Percentiles rank a stretch among this genome's conserved stretches.
phyloP scores from a whole-genome alignment of 768 basidiomycete genomes.

The Macrolepiota dolichaula region DNA sequence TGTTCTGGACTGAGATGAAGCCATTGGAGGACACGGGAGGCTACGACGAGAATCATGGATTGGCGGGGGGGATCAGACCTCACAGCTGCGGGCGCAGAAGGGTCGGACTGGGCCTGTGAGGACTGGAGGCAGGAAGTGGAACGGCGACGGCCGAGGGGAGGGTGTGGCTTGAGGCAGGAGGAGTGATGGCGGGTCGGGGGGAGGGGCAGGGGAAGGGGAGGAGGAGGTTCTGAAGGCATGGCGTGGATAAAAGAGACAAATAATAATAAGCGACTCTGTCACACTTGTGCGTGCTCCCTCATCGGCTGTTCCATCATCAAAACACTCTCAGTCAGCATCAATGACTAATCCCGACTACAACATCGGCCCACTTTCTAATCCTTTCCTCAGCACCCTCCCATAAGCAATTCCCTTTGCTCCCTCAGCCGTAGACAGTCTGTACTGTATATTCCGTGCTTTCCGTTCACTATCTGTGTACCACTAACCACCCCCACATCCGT shows the following conservation, averaged over 20 bases:
- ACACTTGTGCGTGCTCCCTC: too few relatives aligned
- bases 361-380: background rate
- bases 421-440: background rate
- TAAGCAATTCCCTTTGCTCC: background rate
- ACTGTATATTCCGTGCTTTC: too few relatives aligned
- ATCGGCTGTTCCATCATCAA: background rate
- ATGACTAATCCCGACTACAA: background rate
- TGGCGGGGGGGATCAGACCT: background rate
- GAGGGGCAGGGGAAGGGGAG: conserved; percentile 29
- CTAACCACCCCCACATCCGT: too few relatives aligned
- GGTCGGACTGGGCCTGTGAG: conserved; percentile 18
- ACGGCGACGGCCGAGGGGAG: conserved; percentile 52
- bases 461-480: too few relatives aligned
- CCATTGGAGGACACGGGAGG: conserved; percentile 50
- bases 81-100: conserved; percentile 13
- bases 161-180: conserved; percentile 54
- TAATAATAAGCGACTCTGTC: background rate
- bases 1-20: conserved; percentile 44
- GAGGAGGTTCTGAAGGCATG: conserved; percentile 14
- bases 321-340: background rate
- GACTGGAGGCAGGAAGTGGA: conserved; percentile 45
- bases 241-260: conserved; percentile 7
- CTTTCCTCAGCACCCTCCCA: background rate
- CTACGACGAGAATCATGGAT: conserved; percentile 50
- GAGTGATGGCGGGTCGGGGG: conserved; percentile 51